Base-by-base conservation (phyloP, 2,329 filamentous ascomycete species). In the Zasmidium angulare region DNA sequence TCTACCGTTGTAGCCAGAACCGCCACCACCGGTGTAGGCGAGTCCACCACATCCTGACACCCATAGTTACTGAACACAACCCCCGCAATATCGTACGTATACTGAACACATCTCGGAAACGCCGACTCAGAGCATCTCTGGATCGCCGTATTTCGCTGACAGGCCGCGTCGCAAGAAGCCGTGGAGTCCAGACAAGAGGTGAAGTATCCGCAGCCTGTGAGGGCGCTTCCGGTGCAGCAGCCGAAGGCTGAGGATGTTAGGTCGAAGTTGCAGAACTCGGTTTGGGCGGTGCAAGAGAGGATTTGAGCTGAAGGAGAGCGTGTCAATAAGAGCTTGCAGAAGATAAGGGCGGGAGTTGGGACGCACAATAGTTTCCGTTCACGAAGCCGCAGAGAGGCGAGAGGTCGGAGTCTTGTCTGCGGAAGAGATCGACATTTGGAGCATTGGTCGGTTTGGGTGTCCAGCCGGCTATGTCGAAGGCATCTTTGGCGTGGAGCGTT, bases 351-450 rank as follows among this genome's bases (percentile, higher is more conserved):
- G n/a, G n/a, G n/a, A n/a, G n/a, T n/a, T n/a, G n/a, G 26, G 6
- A 29, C 22, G 23, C 36, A 52, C 50, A 31, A 17, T 19, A 17
- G 26, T 36, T 52, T n/a, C 50, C 50, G 31, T 31, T 21, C 4
- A 52, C 50, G 26, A 31, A 52, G 14, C 50, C 50, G 50, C 50
- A 52, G 21, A 52, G 36, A 19, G 36, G 36, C 36, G 36, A 43
- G 6, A 43, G 36, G n/a, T 52, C 14, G 11, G 21, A 52, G 14
- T 52, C 50, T 26, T 22, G 23, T 26, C 12, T 52, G 3, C 11
- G 31, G 50, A 9, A 36, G 50, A 20, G 50, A 17, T 40, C 24
- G 23, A 20, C 24, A 36, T 14, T 43, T 4, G 36, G 36, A 17
- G 12, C 36, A 3, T 7, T 10, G 36, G 50, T 52, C 10, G 50